Evolutionary conservation across 495 filamentous ascomycete species (phyloP), one percentile per base, ranked within the genome.

Genomic region (Penicillium manginii): DNA sequence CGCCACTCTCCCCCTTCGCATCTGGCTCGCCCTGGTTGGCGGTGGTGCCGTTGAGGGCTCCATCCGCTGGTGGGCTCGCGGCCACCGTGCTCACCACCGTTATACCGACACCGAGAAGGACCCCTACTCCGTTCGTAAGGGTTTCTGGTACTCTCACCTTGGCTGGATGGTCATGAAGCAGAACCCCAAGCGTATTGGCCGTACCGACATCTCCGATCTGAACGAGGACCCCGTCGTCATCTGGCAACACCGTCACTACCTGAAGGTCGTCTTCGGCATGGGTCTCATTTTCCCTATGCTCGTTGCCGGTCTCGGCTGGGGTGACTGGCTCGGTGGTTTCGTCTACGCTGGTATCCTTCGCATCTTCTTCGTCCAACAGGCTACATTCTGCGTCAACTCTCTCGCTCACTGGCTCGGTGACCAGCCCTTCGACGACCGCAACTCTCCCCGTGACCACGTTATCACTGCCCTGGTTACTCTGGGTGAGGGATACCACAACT

Each of bases 41-140:
- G 92, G 91, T 71, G 96, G 94, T 77, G 93, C 93, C 52, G 96
- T 98, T 52, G 90, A 99, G 69, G 96, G 96, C 57, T 96, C 91
- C 50, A 90, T 97, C 68, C 83, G 96, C 65, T 99, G 96, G 96
- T 99, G 96, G 96, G 88, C 91, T 59, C 87, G 91, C 61, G 92
- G 91, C 72, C 96, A 98, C 82, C 90, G 96, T 58, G 91, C 96
- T 65, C 96, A 99, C 78, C 96, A 99, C 82, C 89, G 96, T 64
- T 98, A 97, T 73, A 98, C 96, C 82, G 96, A 98, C 67, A 99
- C 96, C 67, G 90, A 96, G 52, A 98, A 99, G 81, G 96, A 99
- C 69, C 96, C 96, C 22, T 99, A 98, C 83, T 96, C 91, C 52
- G 96, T 99, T 62, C 91, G 94, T 78, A 99, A 99, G 86, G 94